Conservation (phyloP, 805 yeast genomes). For the Suhomyces xylopsoci region DNA sequence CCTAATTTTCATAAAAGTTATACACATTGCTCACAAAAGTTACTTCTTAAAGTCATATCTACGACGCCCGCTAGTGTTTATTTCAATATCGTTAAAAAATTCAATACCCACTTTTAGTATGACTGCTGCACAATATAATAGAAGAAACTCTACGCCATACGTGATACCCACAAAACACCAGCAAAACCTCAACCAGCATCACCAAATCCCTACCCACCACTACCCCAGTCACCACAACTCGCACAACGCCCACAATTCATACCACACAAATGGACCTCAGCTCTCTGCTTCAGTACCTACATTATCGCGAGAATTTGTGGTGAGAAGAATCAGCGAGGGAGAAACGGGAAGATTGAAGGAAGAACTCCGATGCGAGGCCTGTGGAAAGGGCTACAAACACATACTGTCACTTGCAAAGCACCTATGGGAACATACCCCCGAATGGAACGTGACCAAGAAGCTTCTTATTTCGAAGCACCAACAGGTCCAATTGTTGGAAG, state of each 20-base stretch:
- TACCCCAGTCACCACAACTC: slow-evolving; percentile 14
- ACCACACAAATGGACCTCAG: not conserved
- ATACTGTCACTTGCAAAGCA: slow-evolving; percentile 85
- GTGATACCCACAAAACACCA: slow-evolving; percentile 26
- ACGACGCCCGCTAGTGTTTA: not conserved
- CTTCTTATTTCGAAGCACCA: slow-evolving; percentile 81
- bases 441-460: slow-evolving; percentile 85
- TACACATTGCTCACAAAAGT: not conserved
- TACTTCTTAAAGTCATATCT: not conserved
- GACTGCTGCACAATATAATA: slow-evolving; percentile 20
- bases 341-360: slow-evolving; percentile 83
- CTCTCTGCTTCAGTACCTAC: slow-evolving; percentile 36
- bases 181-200: slow-evolving; percentile 11
- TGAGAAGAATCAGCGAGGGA: slow-evolving; percentile 79
- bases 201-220: slow-evolving; percentile 24
- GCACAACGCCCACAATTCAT: slow-evolving; percentile 4
- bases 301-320: slow-evolving; percentile 67
- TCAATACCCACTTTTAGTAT: too few species aligned
- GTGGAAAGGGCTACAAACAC: slow-evolving; percentile 90
- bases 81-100: too few species aligned
- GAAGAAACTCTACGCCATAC: slow-evolving; percentile 31
- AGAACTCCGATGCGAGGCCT: slow-evolving; percentile 82
- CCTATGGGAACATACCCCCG: slow-evolving; percentile 93
- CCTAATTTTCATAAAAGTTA: not conserved
- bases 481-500: slow-evolving; percentile 79